Percentiles rank a stretch among this genome's conserved stretches.
Conservation (phyloP, 371 early-diverging fungal species). For the Lichtheimia ornata region DNA sequence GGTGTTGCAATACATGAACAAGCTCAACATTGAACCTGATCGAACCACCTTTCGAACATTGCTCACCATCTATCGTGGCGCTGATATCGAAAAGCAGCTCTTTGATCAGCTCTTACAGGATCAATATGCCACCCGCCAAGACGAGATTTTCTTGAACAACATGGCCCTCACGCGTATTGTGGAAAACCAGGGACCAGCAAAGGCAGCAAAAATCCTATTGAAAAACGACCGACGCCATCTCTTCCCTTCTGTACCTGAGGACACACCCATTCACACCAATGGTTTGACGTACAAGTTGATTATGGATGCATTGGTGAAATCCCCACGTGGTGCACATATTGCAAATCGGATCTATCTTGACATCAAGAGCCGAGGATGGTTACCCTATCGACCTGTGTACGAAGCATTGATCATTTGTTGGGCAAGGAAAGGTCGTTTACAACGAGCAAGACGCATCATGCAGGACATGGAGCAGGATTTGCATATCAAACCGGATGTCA, state of each 20-base stretch:
- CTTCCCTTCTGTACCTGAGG: slow-evolving; percentile 10
- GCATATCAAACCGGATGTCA: slow-evolving; percentile 17
- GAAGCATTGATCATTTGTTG: slow-evolving; percentile 25
- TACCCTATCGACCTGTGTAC: slow-evolving; percentile 20
- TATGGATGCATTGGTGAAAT: slow-evolving; percentile 20
- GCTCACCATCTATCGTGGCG: slow-evolving; percentile 22
- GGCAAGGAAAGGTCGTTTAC: slow-evolving; percentile 27
- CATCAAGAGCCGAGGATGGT: slow-evolving; percentile 32
- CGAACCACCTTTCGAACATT: slow-evolving; percentile 37
- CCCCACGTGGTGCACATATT: slow-evolving; percentile 11
- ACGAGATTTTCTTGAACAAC: slow-evolving; percentile 41
- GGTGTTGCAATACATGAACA: slow-evolving; percentile 39
- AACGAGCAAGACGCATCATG: slow-evolving; percentile 29
- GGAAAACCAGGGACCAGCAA: slow-evolving; percentile 1
- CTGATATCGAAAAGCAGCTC: slow-evolving; percentile 21
- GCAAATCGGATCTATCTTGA: slow-evolving; percentile 25
- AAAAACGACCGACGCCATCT: slow-evolving; percentile 22
- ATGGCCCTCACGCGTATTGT: slow-evolving; percentile 27
- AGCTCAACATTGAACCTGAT: slow-evolving; percentile 31
- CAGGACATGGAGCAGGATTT: slow-evolving; percentile 26
- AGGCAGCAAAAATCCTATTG: slow-evolving; percentile 18
- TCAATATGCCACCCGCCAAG: slow-evolving; percentile 13
- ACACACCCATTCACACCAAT: slow-evolving; percentile 19
- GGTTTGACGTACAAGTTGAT: slow-evolving; percentile 36
- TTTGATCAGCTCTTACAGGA: slow-evolving; percentile 21